A percentile compares a stretch with the other conserved stretches of the same genome.
These are phyloP conservation scores for Penicillium parvum DNA, from an alignment of 495 filamentous ascomycete genomes.

Conservation along the genomic window DNA sequence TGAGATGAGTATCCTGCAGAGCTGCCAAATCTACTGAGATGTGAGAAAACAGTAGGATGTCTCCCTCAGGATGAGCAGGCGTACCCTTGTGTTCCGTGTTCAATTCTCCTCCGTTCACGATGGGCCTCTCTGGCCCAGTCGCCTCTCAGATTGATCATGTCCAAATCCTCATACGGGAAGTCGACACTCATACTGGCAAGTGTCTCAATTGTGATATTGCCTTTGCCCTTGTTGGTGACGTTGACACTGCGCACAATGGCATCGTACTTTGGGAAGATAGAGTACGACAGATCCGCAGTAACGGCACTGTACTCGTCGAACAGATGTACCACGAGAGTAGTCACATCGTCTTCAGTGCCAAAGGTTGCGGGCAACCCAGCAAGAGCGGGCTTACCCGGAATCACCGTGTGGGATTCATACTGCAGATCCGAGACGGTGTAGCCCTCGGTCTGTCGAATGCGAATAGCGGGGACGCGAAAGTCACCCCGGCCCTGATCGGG, in stretches of 20 bases:
- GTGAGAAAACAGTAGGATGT: background rate
- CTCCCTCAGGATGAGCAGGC: background rate
- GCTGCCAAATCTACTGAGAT: slow-evolving; percentile 40
- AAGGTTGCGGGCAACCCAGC: slow-evolving; percentile 48
- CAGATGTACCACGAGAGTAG: slow-evolving; percentile 47
- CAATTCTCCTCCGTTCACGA: slow-evolving; percentile 30
- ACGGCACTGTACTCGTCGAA: slow-evolving; percentile 48
- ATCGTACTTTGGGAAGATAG: slow-evolving; percentile 50
- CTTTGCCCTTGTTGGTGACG: slow-evolving; percentile 47
- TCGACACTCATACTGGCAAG: slow-evolving; percentile 52
- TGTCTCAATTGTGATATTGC: slow-evolving; percentile 41
- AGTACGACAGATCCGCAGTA: slow-evolving; percentile 48
- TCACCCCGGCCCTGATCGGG: slow-evolving; percentile 53
- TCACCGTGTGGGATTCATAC: slow-evolving; percentile 43
- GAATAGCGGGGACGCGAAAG: slow-evolving; percentile 50
- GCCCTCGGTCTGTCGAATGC: slow-evolving; percentile 46
- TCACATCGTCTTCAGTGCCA: slow-evolving; percentile 43
- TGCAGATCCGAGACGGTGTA: slow-evolving; percentile 47
- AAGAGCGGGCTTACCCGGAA: slow-evolving; percentile 42
- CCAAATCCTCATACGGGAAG: slow-evolving; percentile 48
- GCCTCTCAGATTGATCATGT: slow-evolving; percentile 49
- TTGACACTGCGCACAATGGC: slow-evolving; percentile 49
- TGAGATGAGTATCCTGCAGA: slow-evolving; percentile 51
- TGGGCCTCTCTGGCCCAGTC: slow-evolving; percentile 52
- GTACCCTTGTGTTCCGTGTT: slow-evolving; percentile 34